Evolutionary conservation across 2,329 filamentous ascomycete genomes (phyloP).

Genomic region (Diaporthe sp.): DNA sequence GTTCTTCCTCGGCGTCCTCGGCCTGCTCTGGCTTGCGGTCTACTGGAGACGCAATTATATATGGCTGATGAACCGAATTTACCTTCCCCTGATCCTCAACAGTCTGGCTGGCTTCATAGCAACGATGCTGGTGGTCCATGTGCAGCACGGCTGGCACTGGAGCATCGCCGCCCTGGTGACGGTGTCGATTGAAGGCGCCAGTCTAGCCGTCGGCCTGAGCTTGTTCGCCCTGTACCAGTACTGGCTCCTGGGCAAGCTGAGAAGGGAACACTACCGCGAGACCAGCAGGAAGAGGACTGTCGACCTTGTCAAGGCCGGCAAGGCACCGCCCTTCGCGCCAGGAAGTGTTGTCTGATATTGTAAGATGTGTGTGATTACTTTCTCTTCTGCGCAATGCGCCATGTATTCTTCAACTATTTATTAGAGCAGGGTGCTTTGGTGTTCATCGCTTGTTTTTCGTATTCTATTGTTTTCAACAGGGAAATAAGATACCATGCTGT

Average conservation of each 20-base stretch:
- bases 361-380: neutral
- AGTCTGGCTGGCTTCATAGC: conserved; percentile 62
- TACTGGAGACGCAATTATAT: conserved; percentile 63
- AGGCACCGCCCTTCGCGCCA: conserved; percentile 41
- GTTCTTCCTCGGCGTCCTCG: conserved; percentile 54
- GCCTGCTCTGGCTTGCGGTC: conserved; percentile 58
- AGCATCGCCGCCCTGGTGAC: conserved; percentile 57
- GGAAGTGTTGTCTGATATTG: conserved; percentile 44
- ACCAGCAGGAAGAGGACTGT: conserved; percentile 28
- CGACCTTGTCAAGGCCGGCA: conserved; percentile 35
- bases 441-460: neutral
- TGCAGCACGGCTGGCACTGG: conserved; percentile 59
- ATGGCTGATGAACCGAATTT: conserved; percentile 66
- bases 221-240: conserved; percentile 50
- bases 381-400: conserved; percentile 21
- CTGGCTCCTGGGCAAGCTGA: conserved; percentile 48
- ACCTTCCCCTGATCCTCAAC: conserved; percentile 60
- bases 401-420: neutral
- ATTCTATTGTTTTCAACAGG: neutral
- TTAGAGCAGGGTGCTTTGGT: conserved; percentile 18
- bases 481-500: conserved; percentile 4
- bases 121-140: conserved; percentile 63
- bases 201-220: conserved; percentile 44
- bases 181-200: conserved; percentile 51
- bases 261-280: conserved; percentile 44